A percentile compares a stretch with the other conserved stretches of the same genome.
phyloP scores from a whole-genome alignment of 140 eudicot genomes.

The Anethum foeniculum region DNA sequence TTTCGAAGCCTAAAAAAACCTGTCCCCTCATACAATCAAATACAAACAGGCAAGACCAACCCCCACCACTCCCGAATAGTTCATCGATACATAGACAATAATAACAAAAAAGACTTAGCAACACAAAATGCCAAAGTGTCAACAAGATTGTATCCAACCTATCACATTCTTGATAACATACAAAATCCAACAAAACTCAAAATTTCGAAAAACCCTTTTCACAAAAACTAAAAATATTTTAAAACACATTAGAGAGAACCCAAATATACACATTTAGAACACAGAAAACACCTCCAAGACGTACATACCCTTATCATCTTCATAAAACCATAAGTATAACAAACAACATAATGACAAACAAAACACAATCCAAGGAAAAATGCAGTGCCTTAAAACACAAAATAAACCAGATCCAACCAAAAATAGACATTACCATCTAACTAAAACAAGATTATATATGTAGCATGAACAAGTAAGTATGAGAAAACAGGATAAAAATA shows the following conservation, averaged over 20 bases:
- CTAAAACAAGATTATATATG: slow-evolving; percentile 13
- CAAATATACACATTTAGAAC: not conserved
- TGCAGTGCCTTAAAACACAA: not conserved
- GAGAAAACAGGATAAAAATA: not conserved
- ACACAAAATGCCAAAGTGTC: not conserved
- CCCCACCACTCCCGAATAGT: not conserved
- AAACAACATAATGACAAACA: not conserved
- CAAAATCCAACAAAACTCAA: not conserved
- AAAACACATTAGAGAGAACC: not conserved
- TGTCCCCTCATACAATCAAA: not conserved
- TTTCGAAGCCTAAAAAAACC: not conserved
- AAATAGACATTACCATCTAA: slow-evolving; percentile 2
- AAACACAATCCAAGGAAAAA: not conserved
- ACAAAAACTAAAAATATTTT: not conserved
- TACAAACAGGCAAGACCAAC: not conserved
- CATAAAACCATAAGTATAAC: not conserved
- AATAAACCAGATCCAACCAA: slow-evolving; percentile 25
- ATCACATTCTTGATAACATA: not conserved
- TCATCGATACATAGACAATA: not conserved
- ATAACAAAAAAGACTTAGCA: not conserved
- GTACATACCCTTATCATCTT: not conserved
- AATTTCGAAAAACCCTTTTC: not conserved
- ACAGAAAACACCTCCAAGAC: not conserved
- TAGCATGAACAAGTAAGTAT: not conserved
- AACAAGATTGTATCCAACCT: not conserved